phyloP scores from a whole-genome alignment of 331 rosid species.

The Prunus yedoensis region DNA sequence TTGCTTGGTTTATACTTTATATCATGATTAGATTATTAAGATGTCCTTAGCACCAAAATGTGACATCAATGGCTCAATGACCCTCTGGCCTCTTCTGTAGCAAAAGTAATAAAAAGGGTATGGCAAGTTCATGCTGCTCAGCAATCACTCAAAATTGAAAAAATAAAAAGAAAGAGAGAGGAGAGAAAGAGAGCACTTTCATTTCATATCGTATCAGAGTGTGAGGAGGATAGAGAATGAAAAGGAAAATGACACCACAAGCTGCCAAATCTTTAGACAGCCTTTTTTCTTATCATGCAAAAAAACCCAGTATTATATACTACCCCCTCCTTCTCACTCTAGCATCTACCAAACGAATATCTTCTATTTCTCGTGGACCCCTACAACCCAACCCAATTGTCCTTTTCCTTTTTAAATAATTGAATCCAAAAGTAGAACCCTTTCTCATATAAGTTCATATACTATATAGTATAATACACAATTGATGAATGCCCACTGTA shows the following conservation, averaged over 20 bases:
- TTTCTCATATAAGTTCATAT: not conserved
- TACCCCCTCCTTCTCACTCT: slow-evolving; percentile 11
- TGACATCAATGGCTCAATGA: too few species aligned
- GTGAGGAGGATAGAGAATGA: slow-evolving; percentile 28
- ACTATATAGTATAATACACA: not conserved
- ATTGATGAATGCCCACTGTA: slow-evolving; percentile 24
- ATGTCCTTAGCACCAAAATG: not conserved
- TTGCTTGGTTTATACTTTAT: not conserved
- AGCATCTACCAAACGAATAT: slow-evolving; percentile 46
- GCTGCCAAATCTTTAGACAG: slow-evolving; percentile 51
- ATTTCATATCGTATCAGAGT: not conserved
- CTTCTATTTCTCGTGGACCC: slow-evolving; percentile 32
- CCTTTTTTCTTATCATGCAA: slow-evolving; percentile 23
- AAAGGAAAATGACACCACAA: slow-evolving; percentile 49
- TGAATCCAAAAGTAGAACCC: slow-evolving; percentile 1
- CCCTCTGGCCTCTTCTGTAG: too few species aligned
- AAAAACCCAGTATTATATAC: not conserved
- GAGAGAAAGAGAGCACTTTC: slow-evolving; percentile 8
- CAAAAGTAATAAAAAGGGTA: not conserved
- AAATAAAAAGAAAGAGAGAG: not conserved
- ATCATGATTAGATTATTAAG: not conserved
- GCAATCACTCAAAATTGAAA: not conserved
- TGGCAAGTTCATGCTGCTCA: not conserved
- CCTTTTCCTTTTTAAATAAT: slow-evolving; percentile 7
- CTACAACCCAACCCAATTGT: not conserved